Percentiles rank a stretch among this genome's conserved stretches.
Conservation (phyloP, 257 asterid species). For the Verbena officinalis region DNA sequence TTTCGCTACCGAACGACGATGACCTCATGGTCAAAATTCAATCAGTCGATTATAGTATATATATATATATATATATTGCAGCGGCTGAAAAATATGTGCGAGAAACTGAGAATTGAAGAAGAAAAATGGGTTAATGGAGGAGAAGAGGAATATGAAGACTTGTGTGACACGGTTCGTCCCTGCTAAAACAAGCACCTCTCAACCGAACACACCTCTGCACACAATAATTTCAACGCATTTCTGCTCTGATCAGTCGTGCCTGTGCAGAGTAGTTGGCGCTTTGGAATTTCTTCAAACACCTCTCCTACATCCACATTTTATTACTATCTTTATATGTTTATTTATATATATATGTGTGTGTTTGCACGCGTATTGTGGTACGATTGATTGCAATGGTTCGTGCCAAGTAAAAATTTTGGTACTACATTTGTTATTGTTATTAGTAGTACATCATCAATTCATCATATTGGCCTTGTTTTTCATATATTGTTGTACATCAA, state of each 20-base stretch:
- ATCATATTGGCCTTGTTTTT: not conserved
- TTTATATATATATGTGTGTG: no score
- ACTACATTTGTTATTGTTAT: no score
- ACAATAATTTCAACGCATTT: conserved; percentile 44
- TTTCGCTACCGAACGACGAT: conserved; percentile 52
- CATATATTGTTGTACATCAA: not conserved
- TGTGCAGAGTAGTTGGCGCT: conserved; percentile 41
- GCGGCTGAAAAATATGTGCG: no score
- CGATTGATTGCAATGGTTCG: not conserved
- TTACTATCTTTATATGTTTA: conserved; percentile 2
- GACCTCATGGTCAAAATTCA: conserved; percentile 38
- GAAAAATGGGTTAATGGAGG: not conserved
- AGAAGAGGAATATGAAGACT: not conserved
- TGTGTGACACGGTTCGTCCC: conserved; percentile 22
- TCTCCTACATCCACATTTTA: conserved; percentile 13
- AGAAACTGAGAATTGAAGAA: not conserved
- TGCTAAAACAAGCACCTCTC: conserved; percentile 38
- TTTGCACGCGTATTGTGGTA: not conserved
- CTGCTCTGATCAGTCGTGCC: conserved; percentile 33
- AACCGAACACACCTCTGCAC: conserved; percentile 34
- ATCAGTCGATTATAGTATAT: no score
- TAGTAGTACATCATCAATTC: not conserved
- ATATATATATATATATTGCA: no score
- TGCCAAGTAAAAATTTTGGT: not conserved
- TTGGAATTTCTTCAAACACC: conserved; percentile 23